A percentile compares a stretch with the other conserved stretches of the same genome.
These are phyloP conservation scores for Fusarium transvaalense DNA, from an alignment of 2,329 filamentous ascomycete species.

Conservation along the genomic window DNA sequence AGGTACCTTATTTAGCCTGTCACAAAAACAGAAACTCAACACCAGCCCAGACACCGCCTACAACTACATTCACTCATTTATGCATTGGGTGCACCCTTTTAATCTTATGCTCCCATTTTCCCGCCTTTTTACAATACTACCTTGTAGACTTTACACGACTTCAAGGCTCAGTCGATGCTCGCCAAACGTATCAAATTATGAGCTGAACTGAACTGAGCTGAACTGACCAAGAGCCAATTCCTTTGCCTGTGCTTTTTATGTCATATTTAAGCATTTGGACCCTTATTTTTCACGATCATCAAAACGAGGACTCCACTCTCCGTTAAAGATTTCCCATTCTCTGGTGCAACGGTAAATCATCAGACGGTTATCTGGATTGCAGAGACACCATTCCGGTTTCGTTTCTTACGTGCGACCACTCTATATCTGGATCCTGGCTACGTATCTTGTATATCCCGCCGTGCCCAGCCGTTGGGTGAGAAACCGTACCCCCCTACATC, in stretches of 20 bases:
- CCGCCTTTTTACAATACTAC: background rate
- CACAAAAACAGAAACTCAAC: background rate
- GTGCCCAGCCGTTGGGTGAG: background rate
- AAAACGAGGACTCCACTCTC: constrained; percentile 20
- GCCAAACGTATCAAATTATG: background rate
- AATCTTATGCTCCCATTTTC: background rate
- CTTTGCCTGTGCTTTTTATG: background rate
- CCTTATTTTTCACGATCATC: constrained; percentile 25
- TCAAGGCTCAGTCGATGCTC: background rate
- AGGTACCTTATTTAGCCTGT: background rate
- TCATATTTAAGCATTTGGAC: constrained; percentile 13
- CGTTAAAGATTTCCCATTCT: constrained; percentile 16
- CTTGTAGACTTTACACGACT: background rate
- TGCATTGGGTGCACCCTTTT: background rate
- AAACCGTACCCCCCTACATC: background rate
- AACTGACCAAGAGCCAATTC: background rate
- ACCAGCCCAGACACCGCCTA: constrained; percentile 3
- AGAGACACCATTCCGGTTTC: background rate
- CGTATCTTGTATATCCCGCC: background rate
- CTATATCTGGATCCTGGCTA: background rate
- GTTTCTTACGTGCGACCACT: background rate
- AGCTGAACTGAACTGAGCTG: background rate
- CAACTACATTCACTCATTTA: background rate
- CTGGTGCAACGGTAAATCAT: background rate
- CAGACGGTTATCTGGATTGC: background rate